phyloP scores from a whole-genome alignment of 148 eudicot genomes.

The Suaeda aralocaspica region DNA sequence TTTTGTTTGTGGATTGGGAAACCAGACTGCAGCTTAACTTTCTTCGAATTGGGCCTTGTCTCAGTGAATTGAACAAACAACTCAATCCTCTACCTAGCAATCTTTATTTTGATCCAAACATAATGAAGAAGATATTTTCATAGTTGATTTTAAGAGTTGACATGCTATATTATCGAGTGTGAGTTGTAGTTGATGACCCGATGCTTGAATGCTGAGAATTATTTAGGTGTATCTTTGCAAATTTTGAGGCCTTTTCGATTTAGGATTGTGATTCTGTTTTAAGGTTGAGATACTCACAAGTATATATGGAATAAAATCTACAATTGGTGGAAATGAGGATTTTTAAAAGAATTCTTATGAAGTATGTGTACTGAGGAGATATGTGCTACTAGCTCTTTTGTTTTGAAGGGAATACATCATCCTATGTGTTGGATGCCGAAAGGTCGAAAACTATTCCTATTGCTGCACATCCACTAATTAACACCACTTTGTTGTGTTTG shows the following conservation, averaged over 20 bases:
- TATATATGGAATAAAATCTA: neutral
- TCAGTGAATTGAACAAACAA: too few species aligned
- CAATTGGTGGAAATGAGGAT: neutral
- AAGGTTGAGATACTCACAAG: neutral
- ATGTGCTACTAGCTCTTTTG: neutral
- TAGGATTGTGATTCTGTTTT: neutral
- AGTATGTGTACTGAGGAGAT: constrained; percentile 5
- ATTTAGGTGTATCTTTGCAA: neutral
- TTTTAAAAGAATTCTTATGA: neutral
- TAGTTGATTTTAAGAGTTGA: neutral
- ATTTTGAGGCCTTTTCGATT: neutral
- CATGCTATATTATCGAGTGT: neutral
- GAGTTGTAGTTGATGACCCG: neutral
- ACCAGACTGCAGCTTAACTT: too few species aligned
- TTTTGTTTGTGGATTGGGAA: too few species aligned
- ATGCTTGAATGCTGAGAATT: neutral
- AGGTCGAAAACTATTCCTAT: neutral
- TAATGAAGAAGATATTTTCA: neutral
- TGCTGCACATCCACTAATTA: neutral
- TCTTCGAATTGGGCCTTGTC: too few species aligned
- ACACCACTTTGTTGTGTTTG: neutral
- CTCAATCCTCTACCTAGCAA: too few species aligned
- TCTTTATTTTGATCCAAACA: neutral
- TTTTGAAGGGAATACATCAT: neutral
- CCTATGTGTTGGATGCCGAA: constrained; percentile 1